These are phyloP conservation scores for Pelargonium cotyledonis DNA, from an alignment of 441 rosid genomes.

Conservation along the genomic window DNA sequence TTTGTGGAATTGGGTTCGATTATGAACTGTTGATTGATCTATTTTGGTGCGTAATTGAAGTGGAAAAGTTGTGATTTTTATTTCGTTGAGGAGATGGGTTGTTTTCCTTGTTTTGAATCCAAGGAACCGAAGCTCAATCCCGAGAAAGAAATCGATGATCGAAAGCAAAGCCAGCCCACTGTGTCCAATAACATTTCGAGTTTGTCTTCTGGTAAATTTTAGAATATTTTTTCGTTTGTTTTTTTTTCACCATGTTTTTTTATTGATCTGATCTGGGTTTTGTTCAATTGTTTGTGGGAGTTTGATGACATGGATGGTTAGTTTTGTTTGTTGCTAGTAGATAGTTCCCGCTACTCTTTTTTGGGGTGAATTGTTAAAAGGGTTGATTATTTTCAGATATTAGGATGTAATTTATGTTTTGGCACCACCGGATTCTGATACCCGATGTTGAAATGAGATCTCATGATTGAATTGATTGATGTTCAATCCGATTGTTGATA, in stretches of 20 bases:
- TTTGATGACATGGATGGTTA: no score
- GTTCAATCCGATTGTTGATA: slow-evolving; percentile 16
- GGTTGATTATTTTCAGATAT: slow-evolving; percentile 6
- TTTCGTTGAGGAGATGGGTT: slow-evolving; percentile 56
- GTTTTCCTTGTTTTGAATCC: slow-evolving; percentile 87
- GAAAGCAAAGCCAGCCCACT: slow-evolving; percentile 37
- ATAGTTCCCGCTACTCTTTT: background rate
- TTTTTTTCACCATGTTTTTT: background rate
- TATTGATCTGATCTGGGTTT: slow-evolving; percentile 42
- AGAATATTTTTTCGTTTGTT: no score
- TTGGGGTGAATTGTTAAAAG: slow-evolving; percentile 12
- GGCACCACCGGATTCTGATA: slow-evolving; percentile 22
- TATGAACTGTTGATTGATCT: slow-evolving; percentile 24
- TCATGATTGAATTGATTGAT: slow-evolving; percentile 18
- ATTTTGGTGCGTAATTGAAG: slow-evolving; percentile 7
- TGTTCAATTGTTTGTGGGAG: background rate
- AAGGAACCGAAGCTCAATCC: slow-evolving; percentile 59
- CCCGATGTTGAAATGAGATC: slow-evolving; percentile 26
- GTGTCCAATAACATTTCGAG: slow-evolving; percentile 52
- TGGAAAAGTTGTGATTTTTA: background rate
- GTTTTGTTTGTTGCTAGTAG: background rate
- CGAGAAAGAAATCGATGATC: slow-evolving; percentile 47
- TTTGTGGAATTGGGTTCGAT: slow-evolving; percentile 1
- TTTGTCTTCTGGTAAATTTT: slow-evolving; percentile 71
- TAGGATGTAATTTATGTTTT: slow-evolving; percentile 15